A percentile compares a stretch with the other conserved stretches of the same genome.
Conservation (phyloP, 176 grass and related monocot species). For the Musa schizocarpa region DNA sequence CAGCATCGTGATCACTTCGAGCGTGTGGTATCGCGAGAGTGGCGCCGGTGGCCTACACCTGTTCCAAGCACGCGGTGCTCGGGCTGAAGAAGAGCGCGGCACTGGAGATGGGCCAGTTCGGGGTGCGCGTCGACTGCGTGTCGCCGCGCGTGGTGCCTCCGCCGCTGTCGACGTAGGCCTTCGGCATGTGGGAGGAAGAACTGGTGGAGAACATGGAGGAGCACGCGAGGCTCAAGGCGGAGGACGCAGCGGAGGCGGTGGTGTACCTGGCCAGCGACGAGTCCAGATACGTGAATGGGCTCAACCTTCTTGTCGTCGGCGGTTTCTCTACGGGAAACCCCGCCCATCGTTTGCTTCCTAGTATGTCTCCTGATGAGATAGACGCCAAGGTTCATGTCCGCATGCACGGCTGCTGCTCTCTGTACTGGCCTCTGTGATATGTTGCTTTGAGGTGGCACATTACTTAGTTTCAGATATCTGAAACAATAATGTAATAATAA, state of each 20-base stretch:
- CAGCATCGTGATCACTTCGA: constrained; percentile 28
- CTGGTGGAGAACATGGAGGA: background rate
- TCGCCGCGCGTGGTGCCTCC: constrained; percentile 7
- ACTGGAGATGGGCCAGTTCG: constrained; percentile 14
- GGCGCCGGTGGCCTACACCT: constrained; percentile 14
- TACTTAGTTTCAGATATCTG: too few species aligned
- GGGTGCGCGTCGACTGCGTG: constrained; percentile 23
- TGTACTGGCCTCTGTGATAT: too few species aligned
- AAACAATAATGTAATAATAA: too few species aligned
- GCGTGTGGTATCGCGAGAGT: background rate
- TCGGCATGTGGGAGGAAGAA: constrained; percentile 7
- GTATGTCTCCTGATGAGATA: too few species aligned
- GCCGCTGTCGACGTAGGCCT: constrained; percentile 10
- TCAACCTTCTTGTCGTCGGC: background rate
- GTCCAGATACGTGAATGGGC: background rate
- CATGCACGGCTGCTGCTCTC: too few species aligned
- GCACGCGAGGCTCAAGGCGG: background rate
- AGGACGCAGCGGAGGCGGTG: constrained; percentile 19
- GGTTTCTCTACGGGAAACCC: background rate
- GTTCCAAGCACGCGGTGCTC: constrained; percentile 21
- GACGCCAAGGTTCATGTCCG: too few species aligned
- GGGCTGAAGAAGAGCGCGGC: constrained; percentile 25
- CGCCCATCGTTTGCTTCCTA: too few species aligned
- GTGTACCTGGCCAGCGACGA: background rate
- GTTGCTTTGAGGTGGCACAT: too few species aligned